Evolutionary conservation across 2,329 filamentous ascomycete species (phyloP).

Genomic region (Didymella pinodella): DNA sequence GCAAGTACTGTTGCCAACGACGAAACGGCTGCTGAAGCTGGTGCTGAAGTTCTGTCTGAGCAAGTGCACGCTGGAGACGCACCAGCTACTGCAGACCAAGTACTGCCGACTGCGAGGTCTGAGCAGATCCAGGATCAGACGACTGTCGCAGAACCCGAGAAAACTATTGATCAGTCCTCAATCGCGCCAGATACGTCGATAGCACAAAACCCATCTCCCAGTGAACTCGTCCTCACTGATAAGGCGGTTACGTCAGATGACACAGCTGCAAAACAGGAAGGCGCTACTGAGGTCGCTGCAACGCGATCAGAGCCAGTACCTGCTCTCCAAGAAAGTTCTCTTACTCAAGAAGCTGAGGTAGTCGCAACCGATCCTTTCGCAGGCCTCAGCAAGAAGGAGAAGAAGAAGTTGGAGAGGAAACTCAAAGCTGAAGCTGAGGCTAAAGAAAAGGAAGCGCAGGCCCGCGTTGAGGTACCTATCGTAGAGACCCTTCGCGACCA

Average conservation of each 20-base stretch:
- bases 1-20: background rate
- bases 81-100: background rate
- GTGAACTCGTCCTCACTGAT: background rate
- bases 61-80: background rate
- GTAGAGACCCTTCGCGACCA: background rate
- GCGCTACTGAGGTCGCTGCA: background rate
- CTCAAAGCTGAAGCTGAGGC: constrained; percentile 38
- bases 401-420: constrained; percentile 40
- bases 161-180: background rate
- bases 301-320: background rate
- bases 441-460: constrained; percentile 15
- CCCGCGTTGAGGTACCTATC: background rate
- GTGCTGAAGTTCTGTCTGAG: background rate
- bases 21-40: background rate
- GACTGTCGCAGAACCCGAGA: background rate
- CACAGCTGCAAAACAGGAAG: background rate
- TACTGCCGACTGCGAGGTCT: background rate
- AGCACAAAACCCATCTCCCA: background rate
- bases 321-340: background rate
- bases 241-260: background rate
- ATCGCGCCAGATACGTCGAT: background rate
- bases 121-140: background rate
- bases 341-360: background rate
- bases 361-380: constrained; percentile 10
- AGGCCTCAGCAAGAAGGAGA: constrained; percentile 14